Evolutionary conservation across 2,329 filamentous ascomycete species (phyloP), one percentile per base, ranked within the genome.

Genomic region (Botrytis aclada): DNA sequence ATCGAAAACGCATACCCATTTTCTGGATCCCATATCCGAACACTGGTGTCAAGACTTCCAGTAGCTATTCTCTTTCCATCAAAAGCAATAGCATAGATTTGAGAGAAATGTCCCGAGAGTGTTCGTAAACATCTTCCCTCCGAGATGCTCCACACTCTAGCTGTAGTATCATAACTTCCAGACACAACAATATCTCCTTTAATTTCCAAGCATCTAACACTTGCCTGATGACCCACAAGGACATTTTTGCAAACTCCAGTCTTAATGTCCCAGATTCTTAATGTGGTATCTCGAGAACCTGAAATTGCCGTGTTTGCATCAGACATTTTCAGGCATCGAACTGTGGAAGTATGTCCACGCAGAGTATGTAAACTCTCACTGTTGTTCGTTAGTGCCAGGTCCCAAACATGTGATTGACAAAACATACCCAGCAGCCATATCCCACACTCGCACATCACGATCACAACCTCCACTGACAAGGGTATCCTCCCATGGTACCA

Each of bases 71-170:
- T 89, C 77, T 91, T 91, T 56, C 96, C 96, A 81, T 99, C 96
- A 82, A 98, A 99, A 1, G 96, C 96, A 81, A 99, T 97, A 32
- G 96, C 96, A 81, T 99, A 99, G 73, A 99, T 99, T 81, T 99
- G 96, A 81, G 95, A 98, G 83, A 98, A 99, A 83, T 99, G 96
- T 0, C 96, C 96, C 62, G 92, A 91, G 56, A 99, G 86, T 0
- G 94, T 98, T 77, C 95, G 91, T 71, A 98, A 85, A 82, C 96
- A 99, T 75, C 94, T 90, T 43, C 96, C 96, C 83, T 98, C 93
- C 2, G 94, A 97, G 70, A 99, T 98, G 82, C 93, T 98, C 96
- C 96, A 99, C 73, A 99, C 95, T 78, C 94, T 92, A 34, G 96
- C 96, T 34, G 94, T 98, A 10, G 96, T 98, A 81, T 99, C 96